A percentile compares a stretch with the other conserved stretches of the same genome.
Conservation (phyloP, 768 basidiomycete genomes). For the Gloeopeniophorella convolvens region DNA sequence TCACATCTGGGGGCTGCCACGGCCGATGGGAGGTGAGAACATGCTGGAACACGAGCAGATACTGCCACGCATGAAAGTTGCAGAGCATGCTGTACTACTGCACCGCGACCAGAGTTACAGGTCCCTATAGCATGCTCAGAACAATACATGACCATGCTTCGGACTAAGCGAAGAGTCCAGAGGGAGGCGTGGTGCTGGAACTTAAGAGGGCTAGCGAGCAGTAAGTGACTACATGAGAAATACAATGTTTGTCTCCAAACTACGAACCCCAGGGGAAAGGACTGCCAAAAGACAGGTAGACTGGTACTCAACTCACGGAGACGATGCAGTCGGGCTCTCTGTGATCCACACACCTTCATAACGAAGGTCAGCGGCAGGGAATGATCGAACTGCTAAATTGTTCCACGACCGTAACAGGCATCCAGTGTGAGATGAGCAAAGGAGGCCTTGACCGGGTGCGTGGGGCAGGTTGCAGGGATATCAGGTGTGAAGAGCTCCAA, state of each 20-base stretch:
- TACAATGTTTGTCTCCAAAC: conserved; percentile 59
- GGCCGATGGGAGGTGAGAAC: too few relatives aligned
- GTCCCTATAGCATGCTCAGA: too few relatives aligned
- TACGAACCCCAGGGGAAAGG: conserved; percentile 44
- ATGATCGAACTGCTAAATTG: conserved; percentile 34
- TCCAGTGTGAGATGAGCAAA: conserved; percentile 37
- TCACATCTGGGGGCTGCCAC: too few relatives aligned
- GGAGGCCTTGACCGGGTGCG: conserved; percentile 64
- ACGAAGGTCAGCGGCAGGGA: conserved; percentile 47
- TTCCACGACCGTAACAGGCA: conserved; percentile 76
- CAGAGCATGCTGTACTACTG: too few relatives aligned
- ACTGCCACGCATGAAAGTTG: too few relatives aligned
- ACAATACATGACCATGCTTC: too few relatives aligned
- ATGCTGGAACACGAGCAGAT: too few relatives aligned
- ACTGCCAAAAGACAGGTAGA: conserved; percentile 25
- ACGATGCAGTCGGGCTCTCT: conserved; percentile 38
- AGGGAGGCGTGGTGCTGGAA: too few relatives aligned
- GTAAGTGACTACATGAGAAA: conserved; percentile 2
- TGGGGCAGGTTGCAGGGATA: too few relatives aligned
- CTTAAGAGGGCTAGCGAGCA: not conserved
- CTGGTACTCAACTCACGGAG: conserved; percentile 56
- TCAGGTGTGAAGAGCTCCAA: too few relatives aligned
- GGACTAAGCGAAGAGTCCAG: too few relatives aligned
- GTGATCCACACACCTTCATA: conserved; percentile 46
- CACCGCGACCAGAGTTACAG: too few relatives aligned